Conservation (phyloP, 1,139 yeast species). For the Suhomyces anneliseae region DNA sequence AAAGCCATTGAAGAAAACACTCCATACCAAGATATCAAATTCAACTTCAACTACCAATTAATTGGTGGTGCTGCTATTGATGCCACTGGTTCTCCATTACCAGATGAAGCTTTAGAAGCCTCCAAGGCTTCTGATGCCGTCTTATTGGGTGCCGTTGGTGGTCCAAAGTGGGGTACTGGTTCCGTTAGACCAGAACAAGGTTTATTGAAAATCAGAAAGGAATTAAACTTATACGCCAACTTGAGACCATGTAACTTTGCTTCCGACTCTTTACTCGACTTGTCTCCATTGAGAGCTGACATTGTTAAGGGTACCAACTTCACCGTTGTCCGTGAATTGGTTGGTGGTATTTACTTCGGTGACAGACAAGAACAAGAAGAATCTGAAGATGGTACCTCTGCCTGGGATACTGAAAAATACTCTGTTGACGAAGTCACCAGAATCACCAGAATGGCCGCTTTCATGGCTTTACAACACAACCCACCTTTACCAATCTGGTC, state of each 20-base stretch:
- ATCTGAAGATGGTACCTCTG: conserved; percentile 58
- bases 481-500: conserved; percentile 97
- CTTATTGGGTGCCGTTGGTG: conserved; percentile 95
- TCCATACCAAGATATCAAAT: conserved; percentile 55
- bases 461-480: conserved; percentile 85
- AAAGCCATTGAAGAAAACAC: conserved; percentile 69
- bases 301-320: conserved; percentile 88
- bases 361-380: conserved; percentile 92
- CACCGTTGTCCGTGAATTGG: conserved; percentile 91
- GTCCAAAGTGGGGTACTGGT: conserved; percentile 98
- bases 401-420: conserved; percentile 93
- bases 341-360: conserved; percentile 97
- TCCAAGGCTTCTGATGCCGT: conserved; percentile 91
- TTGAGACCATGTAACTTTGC: conserved; percentile 95
- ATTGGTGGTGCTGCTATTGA: conserved; percentile 99
- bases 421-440: conserved; percentile 88
- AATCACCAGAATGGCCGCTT: conserved; percentile 97
- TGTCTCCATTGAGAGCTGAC: conserved; percentile 84
- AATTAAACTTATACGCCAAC: conserved; percentile 89
- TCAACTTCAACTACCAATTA: conserved; percentile 76
- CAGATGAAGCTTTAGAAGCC: conserved; percentile 85
- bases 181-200: conserved; percentile 97
- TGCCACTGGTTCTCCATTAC: conserved; percentile 89
- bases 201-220: conserved; percentile 87
- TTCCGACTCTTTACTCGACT: conserved; percentile 77